A percentile compares a stretch with the other conserved stretches of the same genome.
Conservation (phyloP, 73 alveolate species). For the Durusdinium trenchii region DNA sequence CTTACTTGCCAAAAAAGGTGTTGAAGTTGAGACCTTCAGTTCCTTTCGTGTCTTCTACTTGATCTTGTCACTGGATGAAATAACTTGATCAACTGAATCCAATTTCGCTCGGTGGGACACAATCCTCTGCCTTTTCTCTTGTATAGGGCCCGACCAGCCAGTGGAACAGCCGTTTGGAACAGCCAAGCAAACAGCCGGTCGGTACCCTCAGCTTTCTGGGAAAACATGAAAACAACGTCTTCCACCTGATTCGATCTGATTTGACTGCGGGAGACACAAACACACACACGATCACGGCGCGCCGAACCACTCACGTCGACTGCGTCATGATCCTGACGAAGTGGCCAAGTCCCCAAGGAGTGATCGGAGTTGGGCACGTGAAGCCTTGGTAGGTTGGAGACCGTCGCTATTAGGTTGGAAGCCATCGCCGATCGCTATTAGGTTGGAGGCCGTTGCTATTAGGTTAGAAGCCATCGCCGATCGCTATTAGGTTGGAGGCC, state of each 20-base stretch:
- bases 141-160: too few species aligned
- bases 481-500: background rate
- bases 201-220: background rate
- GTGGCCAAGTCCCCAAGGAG: constrained; percentile 37
- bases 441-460: background rate
- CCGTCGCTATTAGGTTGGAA: background rate
- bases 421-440: background rate
- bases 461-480: background rate
- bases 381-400: background rate
- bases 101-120: too few species aligned
- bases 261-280: background rate
- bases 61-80: too few species aligned
- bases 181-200: background rate
- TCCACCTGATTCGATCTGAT: background rate
- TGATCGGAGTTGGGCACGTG: constrained; percentile 68
- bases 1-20: too few species aligned
- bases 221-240: background rate
- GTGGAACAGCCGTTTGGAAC: background rate
- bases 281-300: background rate
- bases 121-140: too few species aligned
- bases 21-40: too few species aligned
- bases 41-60: too few species aligned
- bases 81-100: too few species aligned
- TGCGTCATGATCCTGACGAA: background rate
- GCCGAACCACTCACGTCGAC: background rate